These are phyloP conservation scores for Lactarius evosmus DNA, from an alignment of 768 basidiomycete genomes.

Conservation along the genomic window DNA sequence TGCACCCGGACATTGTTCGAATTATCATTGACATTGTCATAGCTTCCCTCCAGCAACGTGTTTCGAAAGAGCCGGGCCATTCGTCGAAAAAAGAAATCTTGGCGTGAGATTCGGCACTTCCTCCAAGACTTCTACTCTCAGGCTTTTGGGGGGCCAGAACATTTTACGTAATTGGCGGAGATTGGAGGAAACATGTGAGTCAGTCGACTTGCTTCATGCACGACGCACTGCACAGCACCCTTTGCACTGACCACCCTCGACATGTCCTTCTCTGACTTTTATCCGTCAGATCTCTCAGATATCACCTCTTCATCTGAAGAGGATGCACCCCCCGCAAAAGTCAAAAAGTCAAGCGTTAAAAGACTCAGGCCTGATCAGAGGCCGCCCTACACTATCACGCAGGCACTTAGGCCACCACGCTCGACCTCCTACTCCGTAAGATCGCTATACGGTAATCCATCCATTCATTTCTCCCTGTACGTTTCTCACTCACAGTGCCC, in stretches of 20 bases:
- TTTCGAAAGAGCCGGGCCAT: background rate
- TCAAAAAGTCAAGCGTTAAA: conserved; percentile 14
- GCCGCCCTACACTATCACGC: conserved; percentile 20
- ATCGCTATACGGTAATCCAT: conserved; percentile 33
- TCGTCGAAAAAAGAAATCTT: too few species aligned
- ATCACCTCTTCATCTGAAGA: conserved; percentile 30
- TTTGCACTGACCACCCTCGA: background rate
- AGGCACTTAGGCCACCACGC: conserved; percentile 30
- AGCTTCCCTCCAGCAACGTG: background rate
- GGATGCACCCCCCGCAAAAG: conserved; percentile 19
- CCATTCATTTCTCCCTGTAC: background rate
- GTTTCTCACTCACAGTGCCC: conserved; percentile 2
- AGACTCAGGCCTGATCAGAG: conserved; percentile 3
- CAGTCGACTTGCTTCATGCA: background rate
- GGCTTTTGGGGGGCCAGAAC: background rate
- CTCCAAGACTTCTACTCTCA: background rate
- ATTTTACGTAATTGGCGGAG: background rate
- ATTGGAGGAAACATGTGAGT: background rate
- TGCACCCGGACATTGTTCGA: background rate
- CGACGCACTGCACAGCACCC: background rate
- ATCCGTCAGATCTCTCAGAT: conserved; percentile 34
- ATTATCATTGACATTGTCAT: background rate
- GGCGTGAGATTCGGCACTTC: background rate
- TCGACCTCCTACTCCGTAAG: conserved; percentile 35
- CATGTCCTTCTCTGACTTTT: conserved; percentile 31